Conservation (phyloP, 768 basidiomycete species). For the Epithele typhae region DNA sequence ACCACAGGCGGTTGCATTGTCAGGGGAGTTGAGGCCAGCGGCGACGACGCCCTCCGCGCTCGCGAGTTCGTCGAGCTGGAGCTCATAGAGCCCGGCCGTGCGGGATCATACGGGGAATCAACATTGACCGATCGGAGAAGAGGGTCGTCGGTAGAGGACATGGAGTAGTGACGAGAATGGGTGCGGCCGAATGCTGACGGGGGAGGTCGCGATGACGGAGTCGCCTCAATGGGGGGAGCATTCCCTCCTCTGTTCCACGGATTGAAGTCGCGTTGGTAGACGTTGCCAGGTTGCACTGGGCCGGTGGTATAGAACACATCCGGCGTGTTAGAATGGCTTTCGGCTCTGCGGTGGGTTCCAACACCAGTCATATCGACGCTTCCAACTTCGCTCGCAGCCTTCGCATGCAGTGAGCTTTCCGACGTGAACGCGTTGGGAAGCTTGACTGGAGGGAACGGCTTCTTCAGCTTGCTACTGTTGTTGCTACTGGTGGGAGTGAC, state of each 20-base stretch:
- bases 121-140: constrained; percentile 1
- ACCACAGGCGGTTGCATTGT: neutral
- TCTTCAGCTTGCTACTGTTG: constrained; percentile 36
- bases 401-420: constrained; percentile 7
- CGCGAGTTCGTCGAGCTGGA: constrained; percentile 1
- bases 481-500: constrained; percentile 16
- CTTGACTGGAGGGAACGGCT: constrained; percentile 60
- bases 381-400: constrained; percentile 14
- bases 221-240: neutral
- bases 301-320: constrained; percentile 21
- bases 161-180: constrained; percentile 8
- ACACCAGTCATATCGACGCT: constrained; percentile 68
- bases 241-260: constrained; percentile 13
- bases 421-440: constrained; percentile 51
- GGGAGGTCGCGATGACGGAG: constrained; percentile 2
- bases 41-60: constrained; percentile 8
- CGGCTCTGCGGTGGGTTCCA: constrained; percentile 33
- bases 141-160: constrained; percentile 9
- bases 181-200: neutral
- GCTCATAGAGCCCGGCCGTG: constrained; percentile 9
- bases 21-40: constrained; percentile 2
- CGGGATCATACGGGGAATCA: constrained; percentile 13
- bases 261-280: constrained; percentile 11
- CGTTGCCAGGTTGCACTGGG: neutral
- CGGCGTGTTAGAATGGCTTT: constrained; percentile 12